These are phyloP conservation scores for Geranium rotundifolium DNA, from an alignment of 345 rosid genomes.

Conservation along the genomic window DNA sequence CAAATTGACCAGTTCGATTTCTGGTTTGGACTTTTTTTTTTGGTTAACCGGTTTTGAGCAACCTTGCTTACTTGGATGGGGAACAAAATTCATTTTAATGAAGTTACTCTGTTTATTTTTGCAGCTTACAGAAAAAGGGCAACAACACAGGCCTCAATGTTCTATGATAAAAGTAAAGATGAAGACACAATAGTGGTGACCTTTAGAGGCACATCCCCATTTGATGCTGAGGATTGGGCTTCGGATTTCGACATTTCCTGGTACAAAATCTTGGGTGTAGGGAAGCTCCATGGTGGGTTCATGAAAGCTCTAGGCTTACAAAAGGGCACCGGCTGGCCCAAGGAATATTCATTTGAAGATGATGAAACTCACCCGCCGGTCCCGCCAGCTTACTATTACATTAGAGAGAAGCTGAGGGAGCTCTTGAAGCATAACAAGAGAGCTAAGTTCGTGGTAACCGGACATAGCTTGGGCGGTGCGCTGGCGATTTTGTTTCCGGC, in stretches of 20 bases:
- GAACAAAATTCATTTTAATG: too few relatives aligned
- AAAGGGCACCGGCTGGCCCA: slow-evolving; percentile 46
- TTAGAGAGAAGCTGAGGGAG: slow-evolving; percentile 35
- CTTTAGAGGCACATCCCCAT: slow-evolving; percentile 59
- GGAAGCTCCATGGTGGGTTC: slow-evolving; percentile 65
- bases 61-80: too few relatives aligned
- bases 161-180: slow-evolving; percentile 22
- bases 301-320: slow-evolving; percentile 78
- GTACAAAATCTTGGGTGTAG: slow-evolving; percentile 49
- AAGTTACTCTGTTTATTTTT: neutral
- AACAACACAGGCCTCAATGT: slow-evolving; percentile 46
- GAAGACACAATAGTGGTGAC: slow-evolving; percentile 40
- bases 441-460: slow-evolving; percentile 38
- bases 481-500: slow-evolving; percentile 56
- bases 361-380: slow-evolving; percentile 8
- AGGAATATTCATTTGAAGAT: slow-evolving; percentile 8
- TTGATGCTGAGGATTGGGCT: slow-evolving; percentile 55
- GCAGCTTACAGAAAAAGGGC: slow-evolving; percentile 16
- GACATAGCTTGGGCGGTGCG: slow-evolving; percentile 77
- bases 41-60: too few relatives aligned
- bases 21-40: too few relatives aligned
- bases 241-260: slow-evolving; percentile 62
- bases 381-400: slow-evolving; percentile 45
- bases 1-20: too few relatives aligned
- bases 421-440: slow-evolving; percentile 19